Evolutionary conservation across 73 alveolate species (phyloP).

Genomic region (Paramecium biaurelia): DNA sequence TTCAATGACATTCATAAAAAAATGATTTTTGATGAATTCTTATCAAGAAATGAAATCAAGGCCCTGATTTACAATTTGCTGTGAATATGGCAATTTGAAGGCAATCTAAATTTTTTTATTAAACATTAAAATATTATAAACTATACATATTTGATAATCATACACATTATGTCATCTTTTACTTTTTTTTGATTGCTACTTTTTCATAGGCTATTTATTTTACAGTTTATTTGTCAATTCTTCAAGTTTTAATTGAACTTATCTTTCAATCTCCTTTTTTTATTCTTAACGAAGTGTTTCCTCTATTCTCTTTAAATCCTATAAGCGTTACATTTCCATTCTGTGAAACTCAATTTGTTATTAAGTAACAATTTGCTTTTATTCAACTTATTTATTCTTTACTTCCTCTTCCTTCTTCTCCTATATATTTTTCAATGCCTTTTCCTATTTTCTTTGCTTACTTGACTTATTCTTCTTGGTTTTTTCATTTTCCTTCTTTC

Average conservation of each 20-base stretch:
- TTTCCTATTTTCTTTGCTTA: neutral
- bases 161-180: neutral
- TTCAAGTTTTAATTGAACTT: slow-evolving; percentile 5
- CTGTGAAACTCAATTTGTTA: neutral
- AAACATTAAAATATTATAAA: neutral
- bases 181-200: neutral
- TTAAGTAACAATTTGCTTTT: neutral
- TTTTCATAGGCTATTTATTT: neutral
- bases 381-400: neutral
- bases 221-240: slow-evolving; percentile 4
- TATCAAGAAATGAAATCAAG: slow-evolving; percentile 48
- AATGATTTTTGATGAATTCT: slow-evolving; percentile 46
- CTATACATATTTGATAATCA: neutral
- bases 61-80: slow-evolving; percentile 40
- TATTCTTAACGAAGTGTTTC: slow-evolving; percentile 20
- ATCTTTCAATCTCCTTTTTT: slow-evolving; percentile 16
- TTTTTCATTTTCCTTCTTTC: neutral
- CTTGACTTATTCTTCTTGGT: slow-evolving; percentile 18
- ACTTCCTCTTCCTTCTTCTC: neutral
- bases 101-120: neutral
- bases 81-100: neutral
- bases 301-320: slow-evolving; percentile 27
- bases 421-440: neutral
- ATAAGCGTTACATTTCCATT: slow-evolving; percentile 34
- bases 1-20: slow-evolving; percentile 31